Evolutionary conservation across 805 yeast species (phyloP).

Genomic region (Metschnikowia proteae): DNA sequence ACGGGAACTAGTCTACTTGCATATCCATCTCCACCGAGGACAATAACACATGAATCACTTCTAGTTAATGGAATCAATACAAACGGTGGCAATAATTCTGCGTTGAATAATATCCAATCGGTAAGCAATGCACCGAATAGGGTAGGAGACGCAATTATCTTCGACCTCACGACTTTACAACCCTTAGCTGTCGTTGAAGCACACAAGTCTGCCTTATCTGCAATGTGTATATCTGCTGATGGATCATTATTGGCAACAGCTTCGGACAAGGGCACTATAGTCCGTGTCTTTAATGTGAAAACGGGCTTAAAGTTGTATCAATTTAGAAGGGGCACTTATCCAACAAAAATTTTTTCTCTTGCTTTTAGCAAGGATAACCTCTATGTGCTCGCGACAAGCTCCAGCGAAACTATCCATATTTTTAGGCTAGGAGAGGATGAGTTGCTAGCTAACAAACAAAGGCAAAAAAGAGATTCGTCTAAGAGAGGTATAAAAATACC

Average conservation of each 20-base stretch:
- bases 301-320: constrained; percentile 64
- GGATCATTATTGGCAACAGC: constrained; percentile 86
- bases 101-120: constrained; percentile 37
- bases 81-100: constrained; percentile 39
- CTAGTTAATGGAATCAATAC: constrained; percentile 39
- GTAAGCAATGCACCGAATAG: constrained; percentile 41
- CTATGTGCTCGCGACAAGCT: constrained; percentile 76
- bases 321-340: constrained; percentile 83
- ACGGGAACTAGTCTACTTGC: constrained; percentile 54
- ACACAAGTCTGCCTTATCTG: constrained; percentile 73
- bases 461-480: constrained; percentile 21
- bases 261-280: constrained; percentile 84
- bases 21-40: constrained; percentile 73
- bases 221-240: constrained; percentile 63
- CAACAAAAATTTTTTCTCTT: constrained; percentile 73
- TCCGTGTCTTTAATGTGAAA: constrained; percentile 71
- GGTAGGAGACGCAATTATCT: constrained; percentile 72
- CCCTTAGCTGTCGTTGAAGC: constrained; percentile 84
- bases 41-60: constrained; percentile 40
- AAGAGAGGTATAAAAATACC: constrained; percentile 7
- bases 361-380: constrained; percentile 68
- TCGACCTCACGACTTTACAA: constrained; percentile 68
- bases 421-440: constrained; percentile 65
- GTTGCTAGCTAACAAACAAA: constrained; percentile 37
- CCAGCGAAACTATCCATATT: constrained; percentile 90